Evolutionary conservation across 345 rosid species (phyloP).

Genomic region (Cardamine resedifolia): DNA sequence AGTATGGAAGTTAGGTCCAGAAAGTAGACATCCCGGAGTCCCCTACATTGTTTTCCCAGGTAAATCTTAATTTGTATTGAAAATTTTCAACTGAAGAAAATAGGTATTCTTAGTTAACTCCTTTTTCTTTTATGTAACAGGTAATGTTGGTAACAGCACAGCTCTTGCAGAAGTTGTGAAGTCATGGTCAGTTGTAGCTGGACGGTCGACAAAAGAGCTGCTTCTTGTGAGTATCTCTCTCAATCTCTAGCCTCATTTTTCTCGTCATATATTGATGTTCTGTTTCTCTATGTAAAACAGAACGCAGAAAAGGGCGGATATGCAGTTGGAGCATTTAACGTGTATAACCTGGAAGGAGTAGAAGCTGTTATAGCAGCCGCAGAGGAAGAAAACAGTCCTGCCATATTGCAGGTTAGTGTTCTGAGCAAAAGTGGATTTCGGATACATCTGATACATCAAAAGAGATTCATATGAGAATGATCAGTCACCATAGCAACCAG

Average conservation of each 20-base stretch:
- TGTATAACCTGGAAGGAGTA: slow-evolving; percentile 92
- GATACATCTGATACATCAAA: background rate
- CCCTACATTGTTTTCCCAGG: slow-evolving; percentile 98
- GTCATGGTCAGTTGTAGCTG: slow-evolving; percentile 74
- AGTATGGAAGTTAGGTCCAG: slow-evolving; percentile 93
- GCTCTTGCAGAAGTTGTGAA: slow-evolving; percentile 87
- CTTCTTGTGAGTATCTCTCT: slow-evolving; percentile 58
- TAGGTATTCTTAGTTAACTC: background rate
- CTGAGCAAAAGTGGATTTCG: background rate
- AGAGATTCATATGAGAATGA: slow-evolving; percentile 13
- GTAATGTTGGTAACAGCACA: slow-evolving; percentile 82
- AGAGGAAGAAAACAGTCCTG: slow-evolving; percentile 91
- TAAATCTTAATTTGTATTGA: slow-evolving; percentile 30
- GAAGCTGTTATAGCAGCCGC: slow-evolving; percentile 97
- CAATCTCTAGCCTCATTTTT: background rate
- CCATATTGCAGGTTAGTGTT: slow-evolving; percentile 80
- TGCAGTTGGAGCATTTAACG: slow-evolving; percentile 97
- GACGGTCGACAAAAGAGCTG: slow-evolving; percentile 66
- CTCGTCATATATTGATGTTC: slow-evolving; percentile 33
- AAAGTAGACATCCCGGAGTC: slow-evolving; percentile 96
- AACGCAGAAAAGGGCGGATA: slow-evolving; percentile 85
- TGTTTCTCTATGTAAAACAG: slow-evolving; percentile 44
- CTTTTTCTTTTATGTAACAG: slow-evolving; percentile 36
- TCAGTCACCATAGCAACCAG: background rate
- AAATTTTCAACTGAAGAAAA: slow-evolving; percentile 10